Evolutionary conservation across 169 alveolate genomes (phyloP), one percentile per base, ranked within the genome.

Genomic region (Cytauxzoon felis): DNA sequence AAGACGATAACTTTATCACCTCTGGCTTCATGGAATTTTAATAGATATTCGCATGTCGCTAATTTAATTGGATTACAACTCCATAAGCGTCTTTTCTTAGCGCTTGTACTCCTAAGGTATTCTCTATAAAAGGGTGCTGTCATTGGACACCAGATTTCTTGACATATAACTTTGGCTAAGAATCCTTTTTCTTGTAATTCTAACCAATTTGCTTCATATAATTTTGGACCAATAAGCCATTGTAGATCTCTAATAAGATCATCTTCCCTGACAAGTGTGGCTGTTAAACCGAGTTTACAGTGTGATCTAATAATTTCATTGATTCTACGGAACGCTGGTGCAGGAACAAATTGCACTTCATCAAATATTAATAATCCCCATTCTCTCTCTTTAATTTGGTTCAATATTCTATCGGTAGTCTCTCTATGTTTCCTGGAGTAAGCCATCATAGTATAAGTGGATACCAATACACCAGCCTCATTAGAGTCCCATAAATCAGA

Each of bases 131-230:
- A 98, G 7, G 92, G 93, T 13, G 96, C 91, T 2, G 99, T 91
- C 99, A 98, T 98, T 47, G 98, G 98, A 72, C 99, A 95, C 98
- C 99, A 95, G 3, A 97, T 96, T 80, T 98, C 99, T 48, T 93
- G 91, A 65, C 99, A 96, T 33, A 95, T 90, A 23, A 96, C 99
- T 78, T 95, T 91, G 19, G 99, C 99, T 53, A 97, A 78, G 87
- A 73, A 96, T 23, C 99, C 99, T 73, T 94, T 84, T 26, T 93
- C 93, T 78, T 96, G 98, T 30, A 98, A 82, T 70, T 98, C 99
- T 33, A 94, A 88, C 99, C 99, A 97, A 88, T 97, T 98, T 24
- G 99, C 99, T 86, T 98, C 99, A 87, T 97, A 96, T 45, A 96
- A 88, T 80, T 98, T 98, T 18, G 99, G 99, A 2, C 99, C 99